A percentile compares a stretch with the other conserved stretches of the same genome.
These are phyloP conservation scores for Flueggea neowawraea DNA, from an alignment of 441 rosid genomes.

Conservation along the genomic window DNA sequence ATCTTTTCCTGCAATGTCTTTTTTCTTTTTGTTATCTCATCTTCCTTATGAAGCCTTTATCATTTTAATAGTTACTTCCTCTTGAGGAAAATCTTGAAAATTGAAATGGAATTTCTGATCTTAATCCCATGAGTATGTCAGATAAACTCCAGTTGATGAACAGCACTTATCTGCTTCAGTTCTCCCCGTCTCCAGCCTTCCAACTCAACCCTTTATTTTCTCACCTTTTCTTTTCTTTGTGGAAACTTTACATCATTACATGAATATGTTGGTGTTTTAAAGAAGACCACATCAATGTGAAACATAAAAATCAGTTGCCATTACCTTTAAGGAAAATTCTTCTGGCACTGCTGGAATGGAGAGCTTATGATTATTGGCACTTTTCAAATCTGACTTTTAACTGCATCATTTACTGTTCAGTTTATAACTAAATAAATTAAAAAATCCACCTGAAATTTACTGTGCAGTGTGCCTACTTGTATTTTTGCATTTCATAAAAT, in stretches of 20 bases:
- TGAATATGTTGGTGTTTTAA: not conserved
- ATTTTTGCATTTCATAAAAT: not conserved
- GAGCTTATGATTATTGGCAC: too few relatives aligned
- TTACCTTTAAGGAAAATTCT: not conserved
- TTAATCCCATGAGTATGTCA: not conserved
- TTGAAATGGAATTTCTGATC: not conserved
- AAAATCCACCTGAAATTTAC: not conserved
- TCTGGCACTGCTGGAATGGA: not conserved
- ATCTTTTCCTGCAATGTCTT: too few relatives aligned
- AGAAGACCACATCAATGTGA: not conserved
- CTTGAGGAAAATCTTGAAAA: not conserved
- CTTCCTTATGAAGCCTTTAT: not conserved
- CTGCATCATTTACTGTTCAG: not conserved
- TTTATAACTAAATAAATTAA: not conserved
- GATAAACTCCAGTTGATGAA: too few relatives aligned
- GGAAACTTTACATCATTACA: too few relatives aligned
- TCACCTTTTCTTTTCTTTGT: too few relatives aligned
- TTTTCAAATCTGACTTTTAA: not conserved
- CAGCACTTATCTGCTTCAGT: too few relatives aligned
- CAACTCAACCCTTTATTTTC: too few relatives aligned
- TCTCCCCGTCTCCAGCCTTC: too few relatives aligned
- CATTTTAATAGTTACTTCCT: not conserved
- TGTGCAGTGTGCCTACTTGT: not conserved
- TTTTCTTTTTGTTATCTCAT: too few relatives aligned
- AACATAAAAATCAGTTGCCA: not conserved